A percentile compares a stretch with the other conserved stretches of the same genome.
Evolutionary conservation across 768 basidiomycete genomes (phyloP).

Genomic region (Leccinum arenicola): DNA sequence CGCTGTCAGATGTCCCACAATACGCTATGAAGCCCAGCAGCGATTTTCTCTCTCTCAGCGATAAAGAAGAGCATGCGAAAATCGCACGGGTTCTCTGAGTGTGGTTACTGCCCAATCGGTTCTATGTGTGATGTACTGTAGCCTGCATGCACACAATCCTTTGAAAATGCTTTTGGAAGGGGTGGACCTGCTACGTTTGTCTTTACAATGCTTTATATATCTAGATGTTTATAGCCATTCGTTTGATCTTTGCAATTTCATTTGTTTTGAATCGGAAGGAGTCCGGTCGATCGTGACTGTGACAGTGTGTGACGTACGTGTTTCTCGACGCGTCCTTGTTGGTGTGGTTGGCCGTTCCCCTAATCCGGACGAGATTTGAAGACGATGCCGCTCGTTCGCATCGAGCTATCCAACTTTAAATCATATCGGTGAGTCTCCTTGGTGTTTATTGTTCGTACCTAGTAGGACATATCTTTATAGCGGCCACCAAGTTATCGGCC

Average conservation of each 20-base stretch:
- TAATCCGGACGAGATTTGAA: slow-evolving; percentile 13
- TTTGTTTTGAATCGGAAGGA: not conserved
- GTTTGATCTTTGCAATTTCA: slow-evolving; percentile 3
- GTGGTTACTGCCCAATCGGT: not conserved
- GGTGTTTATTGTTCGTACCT: not conserved
- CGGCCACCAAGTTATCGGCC: slow-evolving; percentile 83
- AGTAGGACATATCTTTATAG: slow-evolving; percentile 33
- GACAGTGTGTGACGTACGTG: slow-evolving; percentile 26
- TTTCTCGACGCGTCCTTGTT: slow-evolving; percentile 24
- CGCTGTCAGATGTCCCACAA: slow-evolving; percentile 21
- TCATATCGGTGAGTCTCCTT: slow-evolving; percentile 68
- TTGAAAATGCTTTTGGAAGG: not conserved
- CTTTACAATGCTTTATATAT: not conserved
- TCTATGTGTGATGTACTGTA: not conserved
- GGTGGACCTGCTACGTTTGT: not conserved
- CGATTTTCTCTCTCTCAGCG: slow-evolving; percentile 24
- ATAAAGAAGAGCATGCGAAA: slow-evolving; percentile 18
- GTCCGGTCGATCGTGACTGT: slow-evolving; percentile 13
- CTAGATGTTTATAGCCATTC: slow-evolving; percentile 9
- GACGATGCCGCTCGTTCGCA: slow-evolving; percentile 74
- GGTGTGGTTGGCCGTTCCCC: slow-evolving; percentile 15
- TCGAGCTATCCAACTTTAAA: slow-evolving; percentile 96
- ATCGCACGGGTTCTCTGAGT: slow-evolving; percentile 15
- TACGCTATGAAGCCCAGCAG: slow-evolving; percentile 22
- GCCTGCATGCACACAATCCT: not conserved